Evolutionary conservation across 768 basidiomycete species (phyloP).

Genomic region (Leccinum truebloodii): DNA sequence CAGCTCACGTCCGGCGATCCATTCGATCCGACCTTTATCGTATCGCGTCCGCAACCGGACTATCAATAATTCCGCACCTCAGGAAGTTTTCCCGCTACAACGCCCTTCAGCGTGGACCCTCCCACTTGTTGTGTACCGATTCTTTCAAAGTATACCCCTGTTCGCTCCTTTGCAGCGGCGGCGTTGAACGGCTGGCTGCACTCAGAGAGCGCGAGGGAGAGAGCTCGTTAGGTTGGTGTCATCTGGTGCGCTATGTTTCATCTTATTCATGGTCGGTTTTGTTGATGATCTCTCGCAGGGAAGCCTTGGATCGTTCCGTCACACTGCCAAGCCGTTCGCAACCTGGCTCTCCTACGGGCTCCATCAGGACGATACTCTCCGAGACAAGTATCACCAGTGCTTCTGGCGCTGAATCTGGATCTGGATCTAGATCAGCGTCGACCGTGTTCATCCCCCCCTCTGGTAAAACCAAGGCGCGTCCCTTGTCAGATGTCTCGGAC

Average conservation of each 20-base stretch:
- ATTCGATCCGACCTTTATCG: constrained; percentile 28
- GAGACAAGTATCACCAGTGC: no score
- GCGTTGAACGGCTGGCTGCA: constrained; percentile 82
- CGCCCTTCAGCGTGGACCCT: constrained; percentile 10
- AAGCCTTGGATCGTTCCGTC: constrained; percentile 68
- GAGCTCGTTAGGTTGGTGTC: constrained; percentile 89
- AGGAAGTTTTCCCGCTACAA: constrained; percentile 17
- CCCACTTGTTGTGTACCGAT: constrained; percentile 21
- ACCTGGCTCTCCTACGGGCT: not conserved
- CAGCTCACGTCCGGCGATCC: constrained; percentile 19
- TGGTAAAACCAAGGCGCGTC: constrained; percentile 31
- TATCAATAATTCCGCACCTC: constrained; percentile 8
- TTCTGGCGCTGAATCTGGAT: no score
- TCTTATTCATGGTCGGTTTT: not conserved
- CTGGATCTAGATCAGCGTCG: no score
- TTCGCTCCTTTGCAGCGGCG: constrained; percentile 86
- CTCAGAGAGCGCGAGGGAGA: constrained; percentile 74
- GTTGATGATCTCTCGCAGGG: constrained; percentile 48
- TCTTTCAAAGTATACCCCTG: constrained; percentile 41
- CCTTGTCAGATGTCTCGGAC: constrained; percentile 39
- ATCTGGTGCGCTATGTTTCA: constrained; percentile 61
- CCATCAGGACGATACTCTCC: no score
- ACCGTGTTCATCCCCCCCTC: constrained; percentile 33
- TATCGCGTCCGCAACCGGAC: constrained; percentile 14
- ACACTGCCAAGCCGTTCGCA: constrained; percentile 48